phyloP scores from a whole-genome alignment of 208 protist genomes.

The Crithidia brevicula region DNA sequence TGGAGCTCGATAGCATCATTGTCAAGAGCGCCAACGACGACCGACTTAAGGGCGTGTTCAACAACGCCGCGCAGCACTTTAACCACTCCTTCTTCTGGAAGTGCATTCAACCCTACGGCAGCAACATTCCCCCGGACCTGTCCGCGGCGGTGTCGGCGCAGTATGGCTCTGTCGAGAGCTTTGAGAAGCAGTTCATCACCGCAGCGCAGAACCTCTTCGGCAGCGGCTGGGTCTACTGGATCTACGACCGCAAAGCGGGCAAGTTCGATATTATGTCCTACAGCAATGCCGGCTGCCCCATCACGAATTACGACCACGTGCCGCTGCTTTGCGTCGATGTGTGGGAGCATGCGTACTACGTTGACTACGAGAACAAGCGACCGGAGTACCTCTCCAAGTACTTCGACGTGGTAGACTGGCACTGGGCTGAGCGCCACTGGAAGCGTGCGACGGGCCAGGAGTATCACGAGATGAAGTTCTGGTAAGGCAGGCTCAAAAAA shows the following conservation, averaged over 20 bases:
- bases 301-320: slow-evolving; percentile 55
- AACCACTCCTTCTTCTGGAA: slow-evolving; percentile 95
- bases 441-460: slow-evolving; percentile 87
- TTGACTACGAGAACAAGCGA: slow-evolving; percentile 94
- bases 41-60: slow-evolving; percentile 70
- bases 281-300: slow-evolving; percentile 83
- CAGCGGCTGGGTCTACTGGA: slow-evolving; percentile 92
- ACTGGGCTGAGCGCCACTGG: slow-evolving; percentile 93
- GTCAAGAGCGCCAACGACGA: slow-evolving; percentile 46
- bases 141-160: slow-evolving; percentile 67
- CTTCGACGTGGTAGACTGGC: slow-evolving; percentile 96
- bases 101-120: slow-evolving; percentile 90
- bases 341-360: slow-evolving; percentile 96
- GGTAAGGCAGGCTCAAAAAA: slow-evolving; percentile 35
- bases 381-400: slow-evolving; percentile 88
- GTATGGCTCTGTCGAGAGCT: slow-evolving; percentile 86
- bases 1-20: slow-evolving; percentile 89
- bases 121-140: slow-evolving; percentile 88
- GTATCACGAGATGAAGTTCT: slow-evolving; percentile 90
- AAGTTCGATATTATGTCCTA: slow-evolving; percentile 85
- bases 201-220: slow-evolving; percentile 86
- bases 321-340: slow-evolving; percentile 92
- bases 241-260: slow-evolving; percentile 67
- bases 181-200: slow-evolving; percentile 79
- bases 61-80: slow-evolving; percentile 94